A percentile compares a stretch with the other conserved stretches of the same genome.
These are phyloP conservation scores for Acacia concinna DNA, from an alignment of 331 rosid species.

Conservation along the genomic window DNA sequence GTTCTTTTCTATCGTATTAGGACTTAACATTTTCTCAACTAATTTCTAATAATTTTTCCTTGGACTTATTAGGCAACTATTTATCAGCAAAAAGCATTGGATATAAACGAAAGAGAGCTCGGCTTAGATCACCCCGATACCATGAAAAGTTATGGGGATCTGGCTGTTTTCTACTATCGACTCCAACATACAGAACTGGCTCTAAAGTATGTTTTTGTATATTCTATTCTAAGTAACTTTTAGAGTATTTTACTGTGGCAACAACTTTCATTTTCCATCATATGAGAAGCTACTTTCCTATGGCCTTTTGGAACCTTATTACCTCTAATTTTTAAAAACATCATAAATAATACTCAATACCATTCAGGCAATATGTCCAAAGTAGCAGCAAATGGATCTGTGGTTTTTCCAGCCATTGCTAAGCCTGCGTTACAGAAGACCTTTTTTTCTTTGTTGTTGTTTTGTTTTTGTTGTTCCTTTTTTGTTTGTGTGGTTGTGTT, in stretches of 20 bases:
- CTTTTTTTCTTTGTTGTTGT: too few species aligned
- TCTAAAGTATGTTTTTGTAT: slow-evolving; percentile 65
- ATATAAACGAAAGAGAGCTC: slow-evolving; percentile 96
- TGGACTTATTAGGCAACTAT: slow-evolving; percentile 75
- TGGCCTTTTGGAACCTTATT: slow-evolving; percentile 17
- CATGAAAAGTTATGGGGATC: slow-evolving; percentile 98
- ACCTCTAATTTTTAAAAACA: not conserved
- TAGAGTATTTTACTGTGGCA: slow-evolving; percentile 10
- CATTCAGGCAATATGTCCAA: too few species aligned
- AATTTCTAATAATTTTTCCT: slow-evolving; percentile 10
- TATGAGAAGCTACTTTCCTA: slow-evolving; percentile 2
- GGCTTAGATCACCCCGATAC: slow-evolving; percentile 99
- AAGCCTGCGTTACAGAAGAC: too few species aligned
- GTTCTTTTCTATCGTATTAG: not conserved
- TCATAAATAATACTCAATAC: slow-evolving; percentile 3
- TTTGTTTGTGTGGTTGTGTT: too few species aligned
- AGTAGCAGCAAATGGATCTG: too few species aligned
- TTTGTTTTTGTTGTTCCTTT: too few species aligned
- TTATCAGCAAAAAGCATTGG: slow-evolving; percentile 97
- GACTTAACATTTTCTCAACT: slow-evolving; percentile 9
- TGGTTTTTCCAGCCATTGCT: too few species aligned
- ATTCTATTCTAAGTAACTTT: slow-evolving; percentile 6
- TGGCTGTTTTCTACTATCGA: slow-evolving; percentile 96
- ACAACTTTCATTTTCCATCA: not conserved
- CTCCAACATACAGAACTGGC: slow-evolving; percentile 99